Evolutionary conservation across 768 basidiomycete species (phyloP), one percentile per base, ranked within the genome.

Genomic region (Podaxis sp.): DNA sequence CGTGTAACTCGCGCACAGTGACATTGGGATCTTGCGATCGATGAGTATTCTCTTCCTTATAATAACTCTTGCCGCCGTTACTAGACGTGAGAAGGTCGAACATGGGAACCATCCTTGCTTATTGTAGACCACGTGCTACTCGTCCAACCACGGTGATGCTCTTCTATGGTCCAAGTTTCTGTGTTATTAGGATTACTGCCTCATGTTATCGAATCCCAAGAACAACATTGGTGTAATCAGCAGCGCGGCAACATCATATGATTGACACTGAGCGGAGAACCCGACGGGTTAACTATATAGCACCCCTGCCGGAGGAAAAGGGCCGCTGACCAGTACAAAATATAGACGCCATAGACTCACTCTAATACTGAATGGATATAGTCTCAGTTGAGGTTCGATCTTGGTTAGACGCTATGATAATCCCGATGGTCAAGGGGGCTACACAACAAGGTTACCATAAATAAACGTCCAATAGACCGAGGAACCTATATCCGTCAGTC

Each of bases 221-320:
- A 33, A 33, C 9, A 9, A 33, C 22, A 22, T n/a, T 46, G n/a
- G 44, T 46, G 44, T 46, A 19, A 46, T 46, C 44, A 46, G 8
- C 44, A 19, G 15, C 1, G 44, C 19, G 44, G 22, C 54, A 15
- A 22, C 54, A 60, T 60, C 59, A 60, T 26, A 52, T 60, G 59
- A 60, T 62, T 54, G 61, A 62, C 61, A 49, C n/a, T 38, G 44
- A 62, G 44, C 44, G 44, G 44, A 55, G 42, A 62, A 60, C 19
- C 22, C 38, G 4, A 22, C 51, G 59, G 59, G 24, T 38, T 8
- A 60, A 52, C 49, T 24, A 49, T 59, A 2, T 38, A 17, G 39
- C 38, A 24, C n/a, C 13, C 30, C 30, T 17, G 12, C 36, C 19
- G 57, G n/a, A 59, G 28, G 28, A 4, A 12, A 12, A 15, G 24